Evolutionary conservation across 495 filamentous ascomycete species (phyloP).

Genomic region (Tuber brumale): DNA sequence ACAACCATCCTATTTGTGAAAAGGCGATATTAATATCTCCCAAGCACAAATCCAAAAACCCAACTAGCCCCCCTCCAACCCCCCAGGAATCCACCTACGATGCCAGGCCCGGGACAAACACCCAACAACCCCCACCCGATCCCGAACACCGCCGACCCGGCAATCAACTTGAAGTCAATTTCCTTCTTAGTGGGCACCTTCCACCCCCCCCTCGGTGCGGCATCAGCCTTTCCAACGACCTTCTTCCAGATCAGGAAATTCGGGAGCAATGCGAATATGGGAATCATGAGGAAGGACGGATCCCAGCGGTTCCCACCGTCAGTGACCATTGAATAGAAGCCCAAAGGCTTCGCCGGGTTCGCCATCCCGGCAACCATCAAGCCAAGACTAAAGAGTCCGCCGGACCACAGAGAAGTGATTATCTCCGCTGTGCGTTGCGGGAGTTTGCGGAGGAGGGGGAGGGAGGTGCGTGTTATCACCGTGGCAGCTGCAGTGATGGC

Average conservation of each 20-base stretch:
- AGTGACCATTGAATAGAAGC: conserved; percentile 51
- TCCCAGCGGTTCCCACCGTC: conserved; percentile 45
- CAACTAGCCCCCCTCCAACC: conserved; percentile 50
- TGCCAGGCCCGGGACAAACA: conserved; percentile 53
- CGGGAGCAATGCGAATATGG: conserved; percentile 49
- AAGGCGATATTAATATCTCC: not conserved
- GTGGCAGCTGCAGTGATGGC: conserved; percentile 43
- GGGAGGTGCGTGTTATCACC: conserved; percentile 38
- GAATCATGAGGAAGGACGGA: conserved; percentile 50
- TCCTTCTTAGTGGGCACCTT: conserved; percentile 49
- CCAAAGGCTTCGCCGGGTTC: conserved; percentile 49
- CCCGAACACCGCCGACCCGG: conserved; percentile 51
- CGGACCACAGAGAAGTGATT: conserved; percentile 46
- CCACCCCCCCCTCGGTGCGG: conserved; percentile 49
- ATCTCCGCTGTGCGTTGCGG: conserved; percentile 22
- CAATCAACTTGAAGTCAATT: conserved; percentile 52
- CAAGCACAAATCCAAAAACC: conserved; percentile 49
- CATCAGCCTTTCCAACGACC: conserved; percentile 29
- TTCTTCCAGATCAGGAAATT: conserved; percentile 29
- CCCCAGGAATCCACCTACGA: conserved; percentile 48
- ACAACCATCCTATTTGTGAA: not conserved
- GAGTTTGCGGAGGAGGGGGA: conserved; percentile 34
- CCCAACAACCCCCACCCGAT: conserved; percentile 54
- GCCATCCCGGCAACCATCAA: conserved; percentile 54
- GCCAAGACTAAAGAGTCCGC: conserved; percentile 52